Conservation (phyloP, 2,329 filamentous ascomycete genomes). For the Daldinia sp. region DNA sequence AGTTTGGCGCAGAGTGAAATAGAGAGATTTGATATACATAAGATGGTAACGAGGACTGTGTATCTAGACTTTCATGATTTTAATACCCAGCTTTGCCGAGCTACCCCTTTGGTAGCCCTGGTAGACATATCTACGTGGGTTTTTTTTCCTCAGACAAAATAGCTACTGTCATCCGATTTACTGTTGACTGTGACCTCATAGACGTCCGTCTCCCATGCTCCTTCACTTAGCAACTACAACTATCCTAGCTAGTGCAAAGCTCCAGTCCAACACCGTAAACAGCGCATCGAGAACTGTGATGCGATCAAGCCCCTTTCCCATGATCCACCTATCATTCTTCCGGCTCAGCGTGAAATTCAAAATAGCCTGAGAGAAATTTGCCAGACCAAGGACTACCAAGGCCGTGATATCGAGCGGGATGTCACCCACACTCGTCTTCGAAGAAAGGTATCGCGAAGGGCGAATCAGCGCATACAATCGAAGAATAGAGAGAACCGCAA, state of each 20-base stretch:
- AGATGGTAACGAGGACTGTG: too few relatives aligned
- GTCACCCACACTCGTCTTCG: not conserved
- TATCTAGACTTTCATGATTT: too few relatives aligned
- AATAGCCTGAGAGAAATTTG: constrained; percentile 41
- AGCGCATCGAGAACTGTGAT: constrained; percentile 40
- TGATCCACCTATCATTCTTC: constrained; percentile 38
- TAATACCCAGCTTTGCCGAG: too few relatives aligned
- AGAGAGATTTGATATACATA: too few relatives aligned
- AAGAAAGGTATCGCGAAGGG: constrained; percentile 4
- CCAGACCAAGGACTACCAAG: constrained; percentile 38
- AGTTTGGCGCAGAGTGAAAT: too few relatives aligned
- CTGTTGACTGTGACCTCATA: not conserved
- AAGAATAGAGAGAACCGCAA: constrained; percentile 34
- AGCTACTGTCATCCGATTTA: not conserved
- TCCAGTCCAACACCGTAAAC: constrained; percentile 8
- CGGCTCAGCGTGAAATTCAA: constrained; percentile 37
- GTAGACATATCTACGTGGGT: not conserved
- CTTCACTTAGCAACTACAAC: not conserved
- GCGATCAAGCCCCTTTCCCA: constrained; percentile 41
- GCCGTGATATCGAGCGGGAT: constrained; percentile 15
- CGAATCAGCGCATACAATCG: constrained; percentile 30
- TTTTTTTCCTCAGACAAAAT: not conserved
- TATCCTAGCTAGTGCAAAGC: not conserved
- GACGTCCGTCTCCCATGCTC: not conserved
- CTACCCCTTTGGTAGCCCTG: not conserved